These are phyloP conservation scores for Ambrosiella beaveri DNA, from an alignment of 2,329 filamentous ascomycete species.

Conservation along the genomic window DNA sequence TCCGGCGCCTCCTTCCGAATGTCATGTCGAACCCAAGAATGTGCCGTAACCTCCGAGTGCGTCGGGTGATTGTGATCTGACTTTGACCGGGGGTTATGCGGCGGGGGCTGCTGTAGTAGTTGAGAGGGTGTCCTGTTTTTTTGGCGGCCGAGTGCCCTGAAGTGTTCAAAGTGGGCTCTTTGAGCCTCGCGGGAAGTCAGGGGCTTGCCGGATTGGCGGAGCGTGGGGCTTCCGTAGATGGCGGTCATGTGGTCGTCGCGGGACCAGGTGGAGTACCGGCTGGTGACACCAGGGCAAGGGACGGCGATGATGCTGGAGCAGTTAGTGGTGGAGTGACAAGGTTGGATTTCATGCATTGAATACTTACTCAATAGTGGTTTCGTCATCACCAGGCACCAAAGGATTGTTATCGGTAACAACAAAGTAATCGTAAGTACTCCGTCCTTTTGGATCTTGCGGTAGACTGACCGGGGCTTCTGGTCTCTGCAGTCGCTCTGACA, in stretches of 20 bases:
- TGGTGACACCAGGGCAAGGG: conserved; percentile 32
- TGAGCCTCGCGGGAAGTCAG: background rate
- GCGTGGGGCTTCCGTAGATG: conserved; percentile 25
- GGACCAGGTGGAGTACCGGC: conserved; percentile 35
- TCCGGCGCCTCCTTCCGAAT: conserved; percentile 30
- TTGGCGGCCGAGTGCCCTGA: background rate
- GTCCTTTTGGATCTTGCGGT: background rate
- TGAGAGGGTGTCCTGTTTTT: background rate
- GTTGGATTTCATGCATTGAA: background rate
- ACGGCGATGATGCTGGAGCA: conserved; percentile 27
- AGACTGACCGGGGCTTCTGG: background rate
- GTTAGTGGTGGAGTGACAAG: background rate
- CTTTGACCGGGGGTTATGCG: background rate
- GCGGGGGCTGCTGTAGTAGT: too few species aligned
- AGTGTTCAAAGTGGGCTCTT: background rate
- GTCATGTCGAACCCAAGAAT: conserved; percentile 36
- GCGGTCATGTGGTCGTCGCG: conserved; percentile 22
- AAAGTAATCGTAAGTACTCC: conserved; percentile 2
- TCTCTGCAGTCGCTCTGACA: background rate
- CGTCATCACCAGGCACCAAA: background rate
- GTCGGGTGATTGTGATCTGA: conserved; percentile 16
- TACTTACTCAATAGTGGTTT: conserved; percentile 5
- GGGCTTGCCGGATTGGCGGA: conserved; percentile 25
- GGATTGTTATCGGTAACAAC: conserved; percentile 5
- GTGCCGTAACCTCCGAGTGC: conserved; percentile 20